Evolutionary conservation across 192 early-diverging fungal species (phyloP).

Genomic region (Entrophospora sp.): DNA sequence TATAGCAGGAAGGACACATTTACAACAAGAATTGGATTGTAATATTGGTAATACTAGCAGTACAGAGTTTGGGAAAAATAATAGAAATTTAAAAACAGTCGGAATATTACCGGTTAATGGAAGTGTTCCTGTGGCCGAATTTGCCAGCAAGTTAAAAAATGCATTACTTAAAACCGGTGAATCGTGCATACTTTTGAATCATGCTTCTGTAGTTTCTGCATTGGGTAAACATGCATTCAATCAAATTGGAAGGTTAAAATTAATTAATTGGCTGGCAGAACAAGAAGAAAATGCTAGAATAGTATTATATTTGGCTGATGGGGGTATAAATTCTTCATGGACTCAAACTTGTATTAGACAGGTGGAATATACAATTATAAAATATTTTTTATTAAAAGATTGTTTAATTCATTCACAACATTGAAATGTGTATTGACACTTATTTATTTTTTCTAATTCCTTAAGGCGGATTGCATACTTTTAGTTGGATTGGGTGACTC

Average conservation of each 20-base stretch:
- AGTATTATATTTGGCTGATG: slow-evolving; percentile 93
- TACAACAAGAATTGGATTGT: slow-evolving; percentile 33
- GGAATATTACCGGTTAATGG: slow-evolving; percentile 82
- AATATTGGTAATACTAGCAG: slow-evolving; percentile 22
- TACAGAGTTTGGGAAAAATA: slow-evolving; percentile 61
- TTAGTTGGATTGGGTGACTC: slow-evolving; percentile 88
- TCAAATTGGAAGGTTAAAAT: slow-evolving; percentile 84
- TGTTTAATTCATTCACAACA: too few species aligned
- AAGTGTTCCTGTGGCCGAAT: slow-evolving; percentile 76
- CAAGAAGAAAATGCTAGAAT: slow-evolving; percentile 82
- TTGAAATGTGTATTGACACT: too few species aligned
- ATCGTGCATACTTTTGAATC: slow-evolving; percentile 69
- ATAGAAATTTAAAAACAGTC: slow-evolving; percentile 91
- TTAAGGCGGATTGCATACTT: slow-evolving; percentile 84
- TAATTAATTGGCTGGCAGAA: slow-evolving; percentile 88
- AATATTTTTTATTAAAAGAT: too few species aligned
- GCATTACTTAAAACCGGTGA: slow-evolving; percentile 65
- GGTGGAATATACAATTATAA: too few species aligned
- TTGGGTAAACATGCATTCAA: slow-evolving; percentile 90
- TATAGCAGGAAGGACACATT: slow-evolving; percentile 63
- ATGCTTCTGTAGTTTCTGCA: slow-evolving; percentile 64
- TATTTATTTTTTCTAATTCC: background rate
- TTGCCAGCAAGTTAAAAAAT: slow-evolving; percentile 72
- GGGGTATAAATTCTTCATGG: slow-evolving; percentile 83
- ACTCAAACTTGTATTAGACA: slow-evolving; percentile 93